phyloP scores from a whole-genome alignment of 768 basidiomycete species.

The Phaeolepiota aurea region DNA sequence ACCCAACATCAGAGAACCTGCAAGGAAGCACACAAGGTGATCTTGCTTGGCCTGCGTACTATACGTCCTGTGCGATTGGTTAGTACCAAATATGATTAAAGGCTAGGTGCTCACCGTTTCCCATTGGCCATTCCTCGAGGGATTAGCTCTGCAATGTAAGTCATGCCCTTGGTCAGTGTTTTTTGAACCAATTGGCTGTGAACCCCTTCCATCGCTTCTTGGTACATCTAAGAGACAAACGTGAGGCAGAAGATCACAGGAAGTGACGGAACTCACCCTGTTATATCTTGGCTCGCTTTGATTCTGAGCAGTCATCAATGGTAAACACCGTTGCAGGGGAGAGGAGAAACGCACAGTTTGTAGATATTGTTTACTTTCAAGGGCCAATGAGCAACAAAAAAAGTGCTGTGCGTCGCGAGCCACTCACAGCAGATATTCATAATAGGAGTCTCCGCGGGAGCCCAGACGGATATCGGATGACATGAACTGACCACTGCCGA shows the following conservation, averaged over 20 bases:
- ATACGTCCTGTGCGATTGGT: slow-evolving; percentile 33
- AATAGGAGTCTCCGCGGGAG: slow-evolving; percentile 75
- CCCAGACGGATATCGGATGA: slow-evolving; percentile 63
- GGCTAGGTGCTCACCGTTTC: background rate
- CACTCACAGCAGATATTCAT: slow-evolving; percentile 62
- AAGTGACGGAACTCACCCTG: slow-evolving; percentile 27
- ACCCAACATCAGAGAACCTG: slow-evolving; percentile 68
- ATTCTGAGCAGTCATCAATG: no score
- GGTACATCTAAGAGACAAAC: slow-evolving; percentile 49
- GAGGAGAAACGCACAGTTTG: slow-evolving; percentile 60
- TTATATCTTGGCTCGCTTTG: slow-evolving; percentile 54
- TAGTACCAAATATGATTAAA: background rate
- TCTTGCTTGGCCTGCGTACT: slow-evolving; percentile 61
- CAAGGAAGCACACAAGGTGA: slow-evolving; percentile 77
- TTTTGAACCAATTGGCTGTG: slow-evolving; percentile 50
- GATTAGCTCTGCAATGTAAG: slow-evolving; percentile 60
- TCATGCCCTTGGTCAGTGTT: slow-evolving; percentile 35
- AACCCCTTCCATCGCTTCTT: slow-evolving; percentile 61
- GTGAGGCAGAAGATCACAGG: background rate
- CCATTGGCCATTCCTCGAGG: slow-evolving; percentile 17
- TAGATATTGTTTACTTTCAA: slow-evolving; percentile 44
- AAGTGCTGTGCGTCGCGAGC: background rate
- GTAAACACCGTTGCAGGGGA: background rate
- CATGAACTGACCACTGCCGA: slow-evolving; percentile 15
- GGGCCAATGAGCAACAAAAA: slow-evolving; percentile 1